Percentiles rank a stretch among this genome's conserved stretches.
Conservation (phyloP, 306 rosid genomes). For the Pyrus communis region DNA sequence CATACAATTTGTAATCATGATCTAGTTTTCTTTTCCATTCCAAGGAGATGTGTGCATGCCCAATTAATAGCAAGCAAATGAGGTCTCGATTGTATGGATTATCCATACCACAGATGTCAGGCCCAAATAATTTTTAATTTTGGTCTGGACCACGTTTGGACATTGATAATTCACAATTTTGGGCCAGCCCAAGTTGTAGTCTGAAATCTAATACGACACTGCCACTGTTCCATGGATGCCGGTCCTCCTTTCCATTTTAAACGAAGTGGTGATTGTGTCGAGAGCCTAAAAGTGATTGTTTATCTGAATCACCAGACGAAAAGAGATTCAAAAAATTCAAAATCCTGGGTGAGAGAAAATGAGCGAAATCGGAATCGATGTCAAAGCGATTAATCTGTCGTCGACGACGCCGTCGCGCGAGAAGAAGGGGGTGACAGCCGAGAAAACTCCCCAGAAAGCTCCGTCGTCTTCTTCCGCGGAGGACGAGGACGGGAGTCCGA, state of each 20-base stretch:
- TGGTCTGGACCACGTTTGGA: neutral
- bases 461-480: neutral
- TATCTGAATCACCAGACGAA: neutral
- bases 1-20: too few relatives aligned
- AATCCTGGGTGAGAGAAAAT: neutral
- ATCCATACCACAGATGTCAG: neutral
- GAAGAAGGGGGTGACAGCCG: neutral
- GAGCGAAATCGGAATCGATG: neutral
- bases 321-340: neutral
- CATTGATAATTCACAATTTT: too few relatives aligned
- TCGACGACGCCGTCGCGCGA: neutral
- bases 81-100: too few relatives aligned
- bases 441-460: neutral
- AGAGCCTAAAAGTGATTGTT: neutral
- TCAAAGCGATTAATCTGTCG: neutral
- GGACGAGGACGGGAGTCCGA: slow-evolving; percentile 28
- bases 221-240: too few relatives aligned
- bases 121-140: neutral
- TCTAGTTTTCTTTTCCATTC: too few relatives aligned
- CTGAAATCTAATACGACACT: too few relatives aligned
- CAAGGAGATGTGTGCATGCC: too few relatives aligned
- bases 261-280: too few relatives aligned
- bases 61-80: too few relatives aligned
- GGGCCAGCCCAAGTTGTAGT: neutral
- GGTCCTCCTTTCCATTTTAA: neutral